A percentile compares a stretch with the other conserved stretches of the same genome.
These are phyloP conservation scores for Berberis thunbergii DNA, from an alignment of 164 flowering plant genomes.

Conservation along the genomic window DNA sequence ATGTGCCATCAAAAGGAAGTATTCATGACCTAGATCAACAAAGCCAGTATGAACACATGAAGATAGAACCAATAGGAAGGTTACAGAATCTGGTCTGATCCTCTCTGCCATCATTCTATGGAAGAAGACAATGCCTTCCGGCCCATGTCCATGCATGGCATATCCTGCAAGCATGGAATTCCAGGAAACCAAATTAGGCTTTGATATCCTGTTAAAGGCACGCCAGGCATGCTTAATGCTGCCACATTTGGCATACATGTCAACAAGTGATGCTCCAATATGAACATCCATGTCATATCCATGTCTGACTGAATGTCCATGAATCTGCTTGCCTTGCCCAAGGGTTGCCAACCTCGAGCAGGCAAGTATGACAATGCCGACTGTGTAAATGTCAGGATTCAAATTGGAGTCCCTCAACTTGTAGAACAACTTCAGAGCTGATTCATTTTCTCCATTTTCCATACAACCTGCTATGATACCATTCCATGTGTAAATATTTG, in stretches of 20 bases:
- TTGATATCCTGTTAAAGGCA: no score
- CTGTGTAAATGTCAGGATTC: conserved; percentile 50
- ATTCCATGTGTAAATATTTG: conserved; percentile 50
- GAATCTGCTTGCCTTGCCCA: conserved; percentile 60
- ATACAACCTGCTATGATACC: conserved; percentile 54
- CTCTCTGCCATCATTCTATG: conserved; percentile 39
- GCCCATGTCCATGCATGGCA: conserved; percentile 48
- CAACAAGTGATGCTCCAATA: conserved; percentile 16
- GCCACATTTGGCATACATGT: no score
- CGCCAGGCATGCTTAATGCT: no score
- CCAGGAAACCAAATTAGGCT: conserved; percentile 64
- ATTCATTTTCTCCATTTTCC: conserved; percentile 38
- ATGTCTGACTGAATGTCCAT: conserved; percentile 46
- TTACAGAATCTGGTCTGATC: conserved; percentile 50
- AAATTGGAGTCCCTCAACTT: conserved; percentile 36
- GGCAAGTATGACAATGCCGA: conserved; percentile 42
- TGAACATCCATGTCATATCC: conserved; percentile 41
- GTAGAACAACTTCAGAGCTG: conserved; percentile 36
- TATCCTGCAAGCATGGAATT: conserved; percentile 69
- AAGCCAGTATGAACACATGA: conserved; percentile 53
- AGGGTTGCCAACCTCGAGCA: conserved; percentile 49
- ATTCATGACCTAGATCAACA: conserved; percentile 40
- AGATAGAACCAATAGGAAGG: conserved; percentile 60
- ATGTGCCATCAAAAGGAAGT: neutral
- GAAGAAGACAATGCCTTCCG: conserved; percentile 48